Percentiles rank a stretch among this genome's conserved stretches.
Evolutionary conservation across 345 rosid species (phyloP).

Genomic region (Citrus inodora): DNA sequence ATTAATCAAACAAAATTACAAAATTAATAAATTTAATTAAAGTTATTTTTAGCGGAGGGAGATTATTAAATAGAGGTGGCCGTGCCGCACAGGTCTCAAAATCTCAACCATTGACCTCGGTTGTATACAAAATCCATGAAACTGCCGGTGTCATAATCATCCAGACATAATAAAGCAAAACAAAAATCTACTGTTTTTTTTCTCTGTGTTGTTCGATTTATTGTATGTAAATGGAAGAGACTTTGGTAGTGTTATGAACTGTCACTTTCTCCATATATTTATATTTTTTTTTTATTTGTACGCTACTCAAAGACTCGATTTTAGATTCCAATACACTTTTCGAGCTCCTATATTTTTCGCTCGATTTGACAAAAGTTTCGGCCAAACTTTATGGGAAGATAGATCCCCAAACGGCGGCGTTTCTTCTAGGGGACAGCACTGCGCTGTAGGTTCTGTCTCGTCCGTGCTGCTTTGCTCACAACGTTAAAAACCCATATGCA

Average conservation of each 20-base stretch:
- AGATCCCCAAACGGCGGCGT: background rate
- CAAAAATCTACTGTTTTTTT: background rate
- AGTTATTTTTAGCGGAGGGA: background rate
- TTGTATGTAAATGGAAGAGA: background rate
- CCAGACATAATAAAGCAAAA: background rate
- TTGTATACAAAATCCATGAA: background rate
- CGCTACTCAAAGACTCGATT: background rate
- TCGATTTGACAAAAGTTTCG: background rate
- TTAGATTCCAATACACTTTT: background rate
- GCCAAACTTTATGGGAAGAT: background rate
- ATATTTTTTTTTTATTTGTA: background rate
- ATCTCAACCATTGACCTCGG: background rate
- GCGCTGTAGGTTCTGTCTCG: background rate
- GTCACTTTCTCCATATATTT: background rate
- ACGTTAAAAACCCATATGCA: slow-evolving; percentile 23
- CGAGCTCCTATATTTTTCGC: background rate
- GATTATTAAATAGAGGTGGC: background rate
- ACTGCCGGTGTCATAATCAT: background rate
- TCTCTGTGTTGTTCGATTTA: background rate
- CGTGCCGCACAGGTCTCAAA: no score
- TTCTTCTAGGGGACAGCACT: background rate
- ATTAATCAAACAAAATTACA: background rate
- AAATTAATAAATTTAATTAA: no score
- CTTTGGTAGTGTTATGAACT: background rate
- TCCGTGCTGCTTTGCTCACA: slow-evolving; percentile 3